Conservation (phyloP, 306 rosid species). For the cucumber (Cucumis sativus) region DNA sequence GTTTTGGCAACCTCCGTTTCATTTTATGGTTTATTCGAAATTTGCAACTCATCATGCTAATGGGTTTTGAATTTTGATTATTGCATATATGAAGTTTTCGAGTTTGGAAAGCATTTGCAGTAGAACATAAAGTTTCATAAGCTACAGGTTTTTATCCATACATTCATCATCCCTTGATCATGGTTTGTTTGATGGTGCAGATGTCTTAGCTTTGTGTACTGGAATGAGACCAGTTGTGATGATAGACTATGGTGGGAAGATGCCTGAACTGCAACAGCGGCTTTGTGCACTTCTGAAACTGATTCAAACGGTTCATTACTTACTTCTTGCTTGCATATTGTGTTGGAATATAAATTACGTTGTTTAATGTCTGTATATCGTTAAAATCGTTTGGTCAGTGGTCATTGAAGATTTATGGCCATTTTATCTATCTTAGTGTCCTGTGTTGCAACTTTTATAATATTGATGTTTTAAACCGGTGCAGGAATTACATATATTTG, state of each 20-base stretch:
- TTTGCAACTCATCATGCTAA: not conserved
- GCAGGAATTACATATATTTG: slow-evolving; percentile 38
- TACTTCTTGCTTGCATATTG: not conserved
- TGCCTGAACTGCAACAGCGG: slow-evolving; percentile 67
- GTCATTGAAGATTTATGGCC: not conserved
- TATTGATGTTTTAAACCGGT: not conserved
- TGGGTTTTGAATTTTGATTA: not conserved
- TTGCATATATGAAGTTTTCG: not conserved
- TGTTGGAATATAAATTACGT: not conserved
- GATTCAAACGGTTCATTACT: slow-evolving; percentile 26
- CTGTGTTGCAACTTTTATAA: not conserved
- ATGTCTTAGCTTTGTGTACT: slow-evolving; percentile 56
- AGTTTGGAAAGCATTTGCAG: not conserved
- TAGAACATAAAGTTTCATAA: not conserved
- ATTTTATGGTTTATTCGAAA: not conserved
- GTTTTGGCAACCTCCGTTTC: not conserved
- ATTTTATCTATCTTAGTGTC: not conserved
- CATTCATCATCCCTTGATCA: not conserved
- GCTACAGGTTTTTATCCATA: not conserved
- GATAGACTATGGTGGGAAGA: slow-evolving; percentile 81
- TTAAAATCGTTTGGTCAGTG: not conserved
- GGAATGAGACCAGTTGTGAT: slow-evolving; percentile 72
- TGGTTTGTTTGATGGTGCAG: slow-evolving; percentile 23
- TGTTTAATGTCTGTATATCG: not conserved
- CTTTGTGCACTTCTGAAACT: slow-evolving; percentile 43